phyloP scores from a whole-genome alignment of 768 basidiomycete genomes.

The Termitomyces bulborhizus region DNA sequence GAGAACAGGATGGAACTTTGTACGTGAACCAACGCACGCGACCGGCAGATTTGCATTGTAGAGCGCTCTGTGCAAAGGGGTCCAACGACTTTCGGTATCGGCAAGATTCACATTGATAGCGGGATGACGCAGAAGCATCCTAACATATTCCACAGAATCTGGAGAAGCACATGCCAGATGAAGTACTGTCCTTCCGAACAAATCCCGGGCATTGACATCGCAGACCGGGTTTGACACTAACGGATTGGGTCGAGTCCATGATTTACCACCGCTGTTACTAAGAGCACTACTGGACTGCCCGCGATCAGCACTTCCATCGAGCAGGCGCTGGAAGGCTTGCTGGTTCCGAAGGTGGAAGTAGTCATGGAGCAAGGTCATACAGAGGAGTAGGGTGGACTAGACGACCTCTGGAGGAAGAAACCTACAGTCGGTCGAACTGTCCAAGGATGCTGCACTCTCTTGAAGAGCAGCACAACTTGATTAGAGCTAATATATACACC shows the following conservation, averaged over 20 bases:
- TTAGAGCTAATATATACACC: neutral
- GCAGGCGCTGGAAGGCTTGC: slow-evolving; percentile 70
- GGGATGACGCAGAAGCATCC: slow-evolving; percentile 70
- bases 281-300: slow-evolving; percentile 23
- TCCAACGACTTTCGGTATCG: slow-evolving; percentile 88
- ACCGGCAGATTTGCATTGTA: slow-evolving; percentile 73
- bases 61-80: slow-evolving; percentile 81
- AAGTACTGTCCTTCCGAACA: slow-evolving; percentile 69
- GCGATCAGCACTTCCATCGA: slow-evolving; percentile 44
- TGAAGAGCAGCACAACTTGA: slow-evolving; percentile 16
- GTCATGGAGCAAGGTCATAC: slow-evolving; percentile 80
- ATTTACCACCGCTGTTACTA: slow-evolving; percentile 48
- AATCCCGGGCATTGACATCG: slow-evolving; percentile 68
- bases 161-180: slow-evolving; percentile 71
- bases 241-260: slow-evolving; percentile 47
- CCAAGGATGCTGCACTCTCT: slow-evolving; percentile 19
- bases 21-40: slow-evolving; percentile 37
- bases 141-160: slow-evolving; percentile 73
- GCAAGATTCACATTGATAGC: slow-evolving; percentile 70
- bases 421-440: slow-evolving; percentile 22
- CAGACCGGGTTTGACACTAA: slow-evolving; percentile 25
- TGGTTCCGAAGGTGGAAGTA: slow-evolving; percentile 66
- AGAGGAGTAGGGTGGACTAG: slow-evolving; percentile 29
- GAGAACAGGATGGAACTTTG: neutral
- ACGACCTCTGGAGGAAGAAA: slow-evolving; percentile 30